Evolutionary conservation across 1,284 basidiomycete genomes (phyloP).

Genomic region (Ustilago bromivora): DNA sequence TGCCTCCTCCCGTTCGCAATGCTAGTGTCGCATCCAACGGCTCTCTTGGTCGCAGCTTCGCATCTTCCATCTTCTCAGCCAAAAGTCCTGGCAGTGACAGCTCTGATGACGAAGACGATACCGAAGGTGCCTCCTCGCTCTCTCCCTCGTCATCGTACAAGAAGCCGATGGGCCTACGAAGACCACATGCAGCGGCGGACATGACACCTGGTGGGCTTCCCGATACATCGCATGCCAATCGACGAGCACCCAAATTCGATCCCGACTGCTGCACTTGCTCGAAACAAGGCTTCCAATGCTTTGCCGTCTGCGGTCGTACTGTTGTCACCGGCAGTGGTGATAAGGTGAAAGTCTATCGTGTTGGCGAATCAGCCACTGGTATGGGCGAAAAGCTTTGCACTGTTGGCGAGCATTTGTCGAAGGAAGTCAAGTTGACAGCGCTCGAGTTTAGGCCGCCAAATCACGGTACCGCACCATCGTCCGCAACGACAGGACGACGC

Average conservation of each 20-base stretch:
- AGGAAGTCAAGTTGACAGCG: constrained; percentile 55
- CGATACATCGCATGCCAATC: constrained; percentile 50
- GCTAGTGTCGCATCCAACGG: constrained; percentile 5
- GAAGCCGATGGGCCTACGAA: constrained; percentile 26
- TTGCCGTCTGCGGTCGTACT: constrained; percentile 50
- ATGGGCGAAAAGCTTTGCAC: constrained; percentile 54
- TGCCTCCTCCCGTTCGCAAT: constrained; percentile 35
- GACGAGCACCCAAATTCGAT: constrained; percentile 44
- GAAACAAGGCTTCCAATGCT: constrained; percentile 46
- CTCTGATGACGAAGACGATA: constrained; percentile 48
- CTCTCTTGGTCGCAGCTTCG: constrained; percentile 27
- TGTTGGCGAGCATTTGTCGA: constrained; percentile 46
- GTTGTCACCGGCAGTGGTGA: constrained; percentile 54
- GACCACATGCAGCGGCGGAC: constrained; percentile 30
- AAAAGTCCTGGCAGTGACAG: constrained; percentile 29
- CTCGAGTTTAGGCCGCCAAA: constrained; percentile 54
- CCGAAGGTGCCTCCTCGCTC: constrained; percentile 15
- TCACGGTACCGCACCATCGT: constrained; percentile 23
- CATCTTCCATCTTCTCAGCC: constrained; percentile 12
- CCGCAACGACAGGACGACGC: constrained; percentile 22
- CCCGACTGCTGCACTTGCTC: constrained; percentile 44
- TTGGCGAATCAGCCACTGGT: constrained; percentile 44
- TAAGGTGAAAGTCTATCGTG: constrained; percentile 59
- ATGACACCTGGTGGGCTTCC: constrained; percentile 43
- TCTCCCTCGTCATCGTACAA: constrained; percentile 35